Percentiles rank a stretch among this genome's conserved stretches.
These are phyloP conservation scores for Fusarium sp. DNA, from an alignment of 2,329 filamentous ascomycete genomes.

Conservation along the genomic window DNA sequence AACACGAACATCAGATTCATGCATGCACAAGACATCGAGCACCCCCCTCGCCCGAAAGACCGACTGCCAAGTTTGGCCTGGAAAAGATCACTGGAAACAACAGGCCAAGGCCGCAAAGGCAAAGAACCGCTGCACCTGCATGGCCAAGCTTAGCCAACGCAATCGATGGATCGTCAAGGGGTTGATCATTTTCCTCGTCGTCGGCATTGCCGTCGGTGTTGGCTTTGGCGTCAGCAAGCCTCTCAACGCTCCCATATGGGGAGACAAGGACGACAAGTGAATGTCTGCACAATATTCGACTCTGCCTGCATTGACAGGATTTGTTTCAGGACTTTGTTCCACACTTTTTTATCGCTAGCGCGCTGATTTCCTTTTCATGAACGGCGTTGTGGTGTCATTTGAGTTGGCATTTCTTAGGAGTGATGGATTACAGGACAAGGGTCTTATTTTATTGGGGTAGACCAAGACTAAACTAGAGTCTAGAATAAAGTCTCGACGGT, in stretches of 20 bases:
- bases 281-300: too few relatives aligned
- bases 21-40: constrained; percentile 45
- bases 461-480: constrained; percentile 16
- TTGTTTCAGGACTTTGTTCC: constrained; percentile 17
- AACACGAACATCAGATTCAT: constrained; percentile 37
- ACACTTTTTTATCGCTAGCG: constrained; percentile 31
- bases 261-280: constrained; percentile 44
- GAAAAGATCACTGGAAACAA: constrained; percentile 67
- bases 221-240: constrained; percentile 70
- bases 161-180: constrained; percentile 60
- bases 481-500: constrained; percentile 25
- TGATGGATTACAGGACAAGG: constrained; percentile 41
- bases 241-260: constrained; percentile 67
- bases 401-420: constrained; percentile 30
- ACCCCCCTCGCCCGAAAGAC: constrained; percentile 47
- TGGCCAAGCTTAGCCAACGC: constrained; percentile 63
- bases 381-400: constrained; percentile 43
- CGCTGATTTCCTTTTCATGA: constrained; percentile 38
- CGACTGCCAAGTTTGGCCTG: constrained; percentile 68
- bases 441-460: constrained; percentile 10
- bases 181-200: constrained; percentile 59
- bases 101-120: constrained; percentile 67
- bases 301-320: background rate
- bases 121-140: constrained; percentile 59
- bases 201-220: constrained; percentile 64